A percentile compares a stretch with the other conserved stretches of the same genome.
Conservation (phyloP, 352 stramenopile genomes). For the Phytophthora multivora region DNA sequence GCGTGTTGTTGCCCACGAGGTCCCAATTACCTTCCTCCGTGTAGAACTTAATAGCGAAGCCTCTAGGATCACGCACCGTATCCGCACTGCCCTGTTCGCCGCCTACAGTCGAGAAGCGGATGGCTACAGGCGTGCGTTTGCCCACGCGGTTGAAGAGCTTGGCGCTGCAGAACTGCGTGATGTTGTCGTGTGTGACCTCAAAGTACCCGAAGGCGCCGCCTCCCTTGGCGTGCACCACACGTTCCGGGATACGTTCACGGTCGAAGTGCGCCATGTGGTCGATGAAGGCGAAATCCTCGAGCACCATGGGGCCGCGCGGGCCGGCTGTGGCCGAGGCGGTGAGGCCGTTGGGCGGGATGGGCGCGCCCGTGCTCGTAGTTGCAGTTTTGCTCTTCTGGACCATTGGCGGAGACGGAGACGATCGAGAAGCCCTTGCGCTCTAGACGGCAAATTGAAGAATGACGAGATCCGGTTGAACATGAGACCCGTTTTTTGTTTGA, state of each 20-base stretch:
- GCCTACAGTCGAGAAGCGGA: conserved; percentile 88
- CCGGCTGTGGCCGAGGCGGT: conserved; percentile 79
- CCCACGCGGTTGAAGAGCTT: conserved; percentile 79
- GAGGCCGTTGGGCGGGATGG: conserved; percentile 62
- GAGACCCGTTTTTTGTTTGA: conserved; percentile 26
- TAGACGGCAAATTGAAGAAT: conserved; percentile 30
- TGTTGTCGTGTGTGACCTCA: conserved; percentile 73
- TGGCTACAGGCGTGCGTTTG: conserved; percentile 86
- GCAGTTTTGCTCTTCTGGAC: conserved; percentile 32
- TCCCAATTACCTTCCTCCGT: conserved; percentile 95
- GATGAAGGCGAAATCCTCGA: conserved; percentile 88
- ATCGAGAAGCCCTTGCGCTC: conserved; percentile 1
- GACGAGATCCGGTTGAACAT: conserved; percentile 6
- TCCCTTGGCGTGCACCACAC: conserved; percentile 92
- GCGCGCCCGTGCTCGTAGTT: conserved; percentile 67
- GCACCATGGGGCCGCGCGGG: conserved; percentile 57
- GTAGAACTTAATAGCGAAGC: conserved; percentile 95
- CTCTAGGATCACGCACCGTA: conserved; percentile 87
- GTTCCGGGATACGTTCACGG: conserved; percentile 91
- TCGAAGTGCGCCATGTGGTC: conserved; percentile 93
- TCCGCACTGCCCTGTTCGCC: conserved; percentile 82
- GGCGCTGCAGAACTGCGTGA: conserved; percentile 68
- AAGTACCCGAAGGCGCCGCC: conserved; percentile 92
- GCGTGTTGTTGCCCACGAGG: conserved; percentile 93
- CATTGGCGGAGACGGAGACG: conserved; percentile 8